Percentiles rank a stretch among this genome's conserved stretches.
These are phyloP conservation scores for Termitomyces sp. DNA, from an alignment of 768 basidiomycete species.

Conservation along the genomic window DNA sequence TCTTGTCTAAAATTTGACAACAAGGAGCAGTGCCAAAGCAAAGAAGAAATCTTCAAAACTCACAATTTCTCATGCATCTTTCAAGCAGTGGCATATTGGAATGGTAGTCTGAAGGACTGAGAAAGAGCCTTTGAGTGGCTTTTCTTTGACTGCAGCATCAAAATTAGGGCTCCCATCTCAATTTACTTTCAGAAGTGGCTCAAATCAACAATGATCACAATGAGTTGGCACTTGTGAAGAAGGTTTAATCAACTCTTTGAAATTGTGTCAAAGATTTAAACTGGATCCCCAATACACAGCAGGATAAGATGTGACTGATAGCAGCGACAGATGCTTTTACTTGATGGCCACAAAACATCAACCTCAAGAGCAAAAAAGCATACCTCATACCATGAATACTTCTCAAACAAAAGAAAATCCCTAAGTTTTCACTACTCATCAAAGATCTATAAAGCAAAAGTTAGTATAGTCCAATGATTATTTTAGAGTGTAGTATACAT, in stretches of 20 bases:
- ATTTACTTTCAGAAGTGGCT: background rate
- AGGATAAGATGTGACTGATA: slow-evolving; percentile 6
- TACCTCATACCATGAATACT: no score
- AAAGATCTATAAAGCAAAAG: no score
- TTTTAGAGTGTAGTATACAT: no score
- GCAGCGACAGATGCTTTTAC: background rate
- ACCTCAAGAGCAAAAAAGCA: no score
- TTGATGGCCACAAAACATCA: background rate
- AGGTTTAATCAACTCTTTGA: background rate
- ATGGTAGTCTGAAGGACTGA: background rate
- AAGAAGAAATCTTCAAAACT: background rate
- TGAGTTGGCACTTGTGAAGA: background rate
- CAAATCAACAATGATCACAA: background rate
- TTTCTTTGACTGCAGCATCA: background rate
- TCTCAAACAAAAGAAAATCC: no score
- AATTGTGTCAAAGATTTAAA: background rate
- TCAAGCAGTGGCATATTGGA: background rate
- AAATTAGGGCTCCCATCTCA: background rate
- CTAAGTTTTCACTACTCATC: no score
- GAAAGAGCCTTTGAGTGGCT: slow-evolving; percentile 1
- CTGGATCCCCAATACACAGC: slow-evolving; percentile 2
- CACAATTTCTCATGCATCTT: background rate
- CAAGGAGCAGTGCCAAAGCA: background rate
- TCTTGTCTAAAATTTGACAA: slow-evolving; percentile 1
- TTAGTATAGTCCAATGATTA: no score